Percentiles rank a stretch among this genome's conserved stretches.
These are phyloP conservation scores for Termitomyces sp. DNA, from an alignment of 768 basidiomycete genomes.

Conservation along the genomic window DNA sequence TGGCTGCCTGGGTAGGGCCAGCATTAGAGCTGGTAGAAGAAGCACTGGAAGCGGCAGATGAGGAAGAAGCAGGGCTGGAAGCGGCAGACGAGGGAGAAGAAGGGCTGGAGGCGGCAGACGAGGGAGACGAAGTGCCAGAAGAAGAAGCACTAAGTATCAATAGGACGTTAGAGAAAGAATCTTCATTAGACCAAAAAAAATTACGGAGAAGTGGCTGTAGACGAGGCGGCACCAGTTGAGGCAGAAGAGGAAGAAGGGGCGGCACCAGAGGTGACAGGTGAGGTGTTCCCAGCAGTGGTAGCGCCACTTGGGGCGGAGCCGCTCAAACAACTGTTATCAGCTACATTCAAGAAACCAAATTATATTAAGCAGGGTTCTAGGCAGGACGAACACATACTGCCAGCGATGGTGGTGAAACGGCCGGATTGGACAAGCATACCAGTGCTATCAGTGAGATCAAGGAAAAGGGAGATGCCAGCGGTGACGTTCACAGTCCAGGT, in stretches of 20 bases:
- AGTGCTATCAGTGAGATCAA: conserved; percentile 55
- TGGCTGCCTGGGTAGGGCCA: conserved; percentile 23
- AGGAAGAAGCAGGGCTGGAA: no score
- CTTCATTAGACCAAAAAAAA: neutral
- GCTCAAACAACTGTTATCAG: conserved; percentile 31
- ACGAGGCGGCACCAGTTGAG: conserved; percentile 1
- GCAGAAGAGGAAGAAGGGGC: conserved; percentile 5
- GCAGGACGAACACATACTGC: conserved; percentile 35
- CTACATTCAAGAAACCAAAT: conserved; percentile 16
- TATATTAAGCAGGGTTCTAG: neutral
- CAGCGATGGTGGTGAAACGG: conserved; percentile 39
- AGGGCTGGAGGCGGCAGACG: neutral
- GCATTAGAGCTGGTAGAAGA: conserved; percentile 19
- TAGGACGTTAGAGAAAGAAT: neutral
- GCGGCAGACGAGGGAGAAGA: neutral
- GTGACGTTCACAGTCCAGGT: conserved; percentile 54
- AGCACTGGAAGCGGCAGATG: conserved; percentile 7
- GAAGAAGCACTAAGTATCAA: neutral
- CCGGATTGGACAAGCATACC: conserved; percentile 48
- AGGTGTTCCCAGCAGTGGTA: conserved; percentile 6
- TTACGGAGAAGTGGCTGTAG: conserved; percentile 1
- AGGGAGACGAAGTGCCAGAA: neutral
- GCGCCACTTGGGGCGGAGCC: conserved; percentile 9
- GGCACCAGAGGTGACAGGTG: conserved; percentile 11
- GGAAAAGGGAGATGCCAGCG: conserved; percentile 41